Percentiles rank a stretch among this genome's conserved stretches.
phyloP scores from a whole-genome alignment of 441 rosid species.

The Arabidopsis lyrata region DNA sequence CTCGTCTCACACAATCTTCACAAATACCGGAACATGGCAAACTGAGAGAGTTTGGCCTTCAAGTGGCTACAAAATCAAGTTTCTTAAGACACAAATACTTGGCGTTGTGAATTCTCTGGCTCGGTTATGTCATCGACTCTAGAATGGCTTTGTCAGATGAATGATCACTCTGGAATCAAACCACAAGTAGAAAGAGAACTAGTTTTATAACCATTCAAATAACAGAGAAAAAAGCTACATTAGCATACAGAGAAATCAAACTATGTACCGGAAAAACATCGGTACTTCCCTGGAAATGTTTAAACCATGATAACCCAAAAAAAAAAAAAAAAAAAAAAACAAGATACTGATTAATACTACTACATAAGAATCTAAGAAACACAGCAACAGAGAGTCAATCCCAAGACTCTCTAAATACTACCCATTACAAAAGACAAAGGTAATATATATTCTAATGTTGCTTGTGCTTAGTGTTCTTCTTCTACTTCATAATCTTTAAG shows the following conservation, averaged over 20 bases:
- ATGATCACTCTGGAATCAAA: too few relatives aligned
- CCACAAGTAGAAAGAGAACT: neutral
- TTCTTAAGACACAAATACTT: neutral
- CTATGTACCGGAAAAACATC: slow-evolving; percentile 28
- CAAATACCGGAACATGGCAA: slow-evolving; percentile 23
- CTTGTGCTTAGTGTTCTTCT: slow-evolving; percentile 32
- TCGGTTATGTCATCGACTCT: too few relatives aligned
- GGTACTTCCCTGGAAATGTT: slow-evolving; percentile 38
- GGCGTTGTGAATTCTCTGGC: too few relatives aligned
- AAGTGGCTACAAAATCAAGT: slow-evolving; percentile 67
- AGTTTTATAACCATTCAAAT: slow-evolving; percentile 30
- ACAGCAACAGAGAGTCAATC: slow-evolving; percentile 40
- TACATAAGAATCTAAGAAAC: slow-evolving; percentile 40
- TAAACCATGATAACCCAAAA: neutral
- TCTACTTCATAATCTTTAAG: slow-evolving; percentile 30
- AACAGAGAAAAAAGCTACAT: slow-evolving; percentile 24
- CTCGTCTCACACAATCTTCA: neutral
- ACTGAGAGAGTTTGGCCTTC: slow-evolving; percentile 83
- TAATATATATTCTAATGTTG: slow-evolving; percentile 32
- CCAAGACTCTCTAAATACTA: slow-evolving; percentile 24
- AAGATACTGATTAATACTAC: slow-evolving; percentile 22
- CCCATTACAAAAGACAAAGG: slow-evolving; percentile 48
- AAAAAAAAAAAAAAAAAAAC: neutral
- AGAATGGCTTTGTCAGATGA: too few relatives aligned
- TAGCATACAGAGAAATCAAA: slow-evolving; percentile 41